Base-by-base conservation (phyloP, 2,329 filamentous ascomycete species). In the Shiraia bambusicola region DNA sequence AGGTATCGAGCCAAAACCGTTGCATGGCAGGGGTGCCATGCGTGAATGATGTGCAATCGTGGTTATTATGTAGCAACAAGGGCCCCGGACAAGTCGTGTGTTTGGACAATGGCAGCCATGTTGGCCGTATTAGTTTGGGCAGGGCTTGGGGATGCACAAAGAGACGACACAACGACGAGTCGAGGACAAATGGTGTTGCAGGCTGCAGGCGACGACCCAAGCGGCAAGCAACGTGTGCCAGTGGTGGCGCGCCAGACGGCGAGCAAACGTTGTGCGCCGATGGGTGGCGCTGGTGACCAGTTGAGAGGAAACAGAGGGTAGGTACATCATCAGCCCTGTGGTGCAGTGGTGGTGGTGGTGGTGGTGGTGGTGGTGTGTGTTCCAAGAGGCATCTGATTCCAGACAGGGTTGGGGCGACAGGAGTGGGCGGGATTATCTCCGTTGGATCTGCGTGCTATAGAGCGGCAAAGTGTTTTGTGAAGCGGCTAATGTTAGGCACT, bases 11-110 rank as follows among this genome's bases (percentile, higher is more conserved):
- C 22, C 14, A 12, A 24, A 26, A 33, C 42, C 29, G 19, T 17
- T 22, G 30, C 35, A 35, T 33, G 53, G 53, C 63, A 37, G 41
- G 63, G 64, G 61, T 67, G 65, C 64, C 66, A 68, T 68, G 65
- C 66, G 63, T 49, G 53, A 52, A 55, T 46, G 51, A 50, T 37
- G 42, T 48, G 49, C 41, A 47, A 49, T 47, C 19, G 39, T 41
- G 44, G 42, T n/a, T n/a, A 37, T 12, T 14, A 14, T 32, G 5
- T 25, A 32, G 35, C 40, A 37, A 40, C 52, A 48, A 54, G 55
- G 59, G 38, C 46, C 34, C 37, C 42, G 42, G 51, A 48, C 48
- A 36, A 35, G 45, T 46, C 31, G 45, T 31, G 45, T 31, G 30
- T 40, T 27, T 52, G 38, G 45, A 46, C 40, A 30, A 30, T 37